Base-by-base conservation (phyloP, 306 rosid genomes). In the Rosa lucieae region DNA sequence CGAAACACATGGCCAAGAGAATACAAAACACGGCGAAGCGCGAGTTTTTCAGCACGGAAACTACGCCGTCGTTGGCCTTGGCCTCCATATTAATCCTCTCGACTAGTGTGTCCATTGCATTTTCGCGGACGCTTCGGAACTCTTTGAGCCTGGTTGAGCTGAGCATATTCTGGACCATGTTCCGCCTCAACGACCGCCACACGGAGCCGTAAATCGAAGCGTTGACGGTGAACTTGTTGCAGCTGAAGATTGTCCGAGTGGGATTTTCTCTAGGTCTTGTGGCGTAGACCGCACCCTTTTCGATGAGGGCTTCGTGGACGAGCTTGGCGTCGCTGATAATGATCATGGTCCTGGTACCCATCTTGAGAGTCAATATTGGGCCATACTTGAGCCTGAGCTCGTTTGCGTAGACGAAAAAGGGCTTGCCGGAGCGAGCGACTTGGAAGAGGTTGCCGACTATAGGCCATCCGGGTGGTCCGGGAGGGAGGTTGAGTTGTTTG, bases 131-230 rank as follows among this genome's bases (percentile, higher is more conserved):
- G 10, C 42, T 10, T 40, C 84, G 89, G 75, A 96, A 96, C 79
- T 93, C 99, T 75, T 82, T 90, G 1, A 96, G 11, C 73, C 97
- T 80, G 5, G 37, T 81, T 2, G 99, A 90, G 51, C 90, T 90
- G 17, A 96, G 96, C 99, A 93, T 96, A 84, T 96, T 96, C 89
- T 96, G 98, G 2, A 96, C 99, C 96, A 96, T 87, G 93, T 96
- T 96, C 48, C 84, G 77, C 13, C 99, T 77, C 40, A 96, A 83
- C 0, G 98, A 89, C 75, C 97, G 86, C 99, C 99, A 96, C 48
- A 89, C 84, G 0, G 92, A 83, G 72, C 99, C 99, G 20, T 91
- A 93, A 9, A 89, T n/a, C 0, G 98, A 77, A 0, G 99, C 97
- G 11, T 93, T 96, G 2, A 96, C 99, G 0, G 94, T 90, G 90